A percentile compares a stretch with the other conserved stretches of the same genome.
Conservation (phyloP, 257 asterid species). For the Primulina tabacum region DNA sequence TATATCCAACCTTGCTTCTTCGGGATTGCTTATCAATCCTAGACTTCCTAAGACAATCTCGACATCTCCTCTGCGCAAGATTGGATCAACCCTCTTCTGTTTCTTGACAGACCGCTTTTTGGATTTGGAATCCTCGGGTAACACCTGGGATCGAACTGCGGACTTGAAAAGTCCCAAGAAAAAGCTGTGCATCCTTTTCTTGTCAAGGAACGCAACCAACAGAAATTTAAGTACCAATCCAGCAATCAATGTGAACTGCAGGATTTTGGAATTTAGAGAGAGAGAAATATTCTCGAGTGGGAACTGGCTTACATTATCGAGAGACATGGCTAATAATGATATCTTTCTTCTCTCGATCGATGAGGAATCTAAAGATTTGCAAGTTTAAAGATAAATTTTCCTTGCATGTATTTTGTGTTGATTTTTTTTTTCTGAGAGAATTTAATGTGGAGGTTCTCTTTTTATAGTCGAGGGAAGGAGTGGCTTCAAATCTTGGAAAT, state of each 20-base stretch:
- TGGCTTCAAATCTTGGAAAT: not conserved
- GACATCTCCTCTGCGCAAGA: conserved; percentile 40
- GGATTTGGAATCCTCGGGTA: not conserved
- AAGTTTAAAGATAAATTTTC: not conserved
- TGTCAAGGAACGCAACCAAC: conserved; percentile 29
- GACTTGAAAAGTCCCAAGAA: conserved; percentile 20
- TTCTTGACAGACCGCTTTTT: not conserved
- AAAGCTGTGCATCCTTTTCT: conserved; percentile 26
- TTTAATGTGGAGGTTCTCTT: not conserved
- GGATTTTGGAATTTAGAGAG: conserved; percentile 26
- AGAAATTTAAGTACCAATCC: conserved; percentile 32
- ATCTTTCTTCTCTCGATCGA: not conserved
- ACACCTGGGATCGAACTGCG: conserved; percentile 2
- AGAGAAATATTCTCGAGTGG: conserved; percentile 24
- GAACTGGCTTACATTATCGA: conserved; percentile 28
- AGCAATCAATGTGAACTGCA: conserved; percentile 28
- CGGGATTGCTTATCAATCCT: conserved; percentile 34
- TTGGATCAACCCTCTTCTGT: conserved; percentile 21
- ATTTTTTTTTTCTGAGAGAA: not conserved
- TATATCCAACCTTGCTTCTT: conserved; percentile 24
- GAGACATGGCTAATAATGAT: conserved; percentile 31
- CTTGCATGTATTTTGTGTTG: conserved; percentile 17
- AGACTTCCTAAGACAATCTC: conserved; percentile 48
- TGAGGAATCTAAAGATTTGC: not conserved
- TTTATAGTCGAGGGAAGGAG: not conserved